These are phyloP conservation scores for Ceratocystis destructans DNA, from an alignment of 2,329 filamentous ascomycete genomes.

Conservation along the genomic window DNA sequence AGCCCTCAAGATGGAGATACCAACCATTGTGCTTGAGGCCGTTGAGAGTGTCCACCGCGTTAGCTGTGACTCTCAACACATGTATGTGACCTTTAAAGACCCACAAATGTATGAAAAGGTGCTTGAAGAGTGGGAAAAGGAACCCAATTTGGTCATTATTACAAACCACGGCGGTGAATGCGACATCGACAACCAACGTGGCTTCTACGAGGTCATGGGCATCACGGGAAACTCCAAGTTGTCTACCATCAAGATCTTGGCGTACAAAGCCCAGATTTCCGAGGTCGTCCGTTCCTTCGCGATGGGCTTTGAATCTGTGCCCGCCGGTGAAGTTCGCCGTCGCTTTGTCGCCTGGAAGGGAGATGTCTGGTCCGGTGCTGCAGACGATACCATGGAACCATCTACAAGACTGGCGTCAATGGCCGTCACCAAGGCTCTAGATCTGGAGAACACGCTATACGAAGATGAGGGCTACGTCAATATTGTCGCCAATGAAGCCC, in stretches of 20 bases:
- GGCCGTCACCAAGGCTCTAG: constrained; percentile 15
- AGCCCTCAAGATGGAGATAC: constrained; percentile 21
- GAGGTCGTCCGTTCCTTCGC: constrained; percentile 22
- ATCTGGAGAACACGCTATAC: constrained; percentile 25
- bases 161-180: constrained; percentile 32
- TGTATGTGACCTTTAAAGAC: constrained; percentile 21
- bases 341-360: constrained; percentile 23
- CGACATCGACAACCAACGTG: constrained; percentile 25
- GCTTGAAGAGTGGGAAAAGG: constrained; percentile 19
- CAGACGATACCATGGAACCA: constrained; percentile 20
- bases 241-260: constrained; percentile 25
- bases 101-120: constrained; percentile 20
- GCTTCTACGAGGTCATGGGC: constrained; percentile 26
- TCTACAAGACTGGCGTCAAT: constrained; percentile 15
- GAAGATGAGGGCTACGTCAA: constrained; percentile 25
- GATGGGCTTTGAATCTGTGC: constrained; percentile 24
- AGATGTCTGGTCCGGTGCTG: constrained; percentile 7
- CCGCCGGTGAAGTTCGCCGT: constrained; percentile 21
- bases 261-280: constrained; percentile 26
- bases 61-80: constrained; percentile 18
- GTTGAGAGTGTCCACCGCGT: constrained; percentile 20
- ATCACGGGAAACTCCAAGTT: constrained; percentile 23
- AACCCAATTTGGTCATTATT: constrained; percentile 27
- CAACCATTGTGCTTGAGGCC: constrained; percentile 22
- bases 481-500: constrained; percentile 27